phyloP scores from a whole-genome alignment of 257 asterid genomes.

The Lycium ferocissimum region DNA sequence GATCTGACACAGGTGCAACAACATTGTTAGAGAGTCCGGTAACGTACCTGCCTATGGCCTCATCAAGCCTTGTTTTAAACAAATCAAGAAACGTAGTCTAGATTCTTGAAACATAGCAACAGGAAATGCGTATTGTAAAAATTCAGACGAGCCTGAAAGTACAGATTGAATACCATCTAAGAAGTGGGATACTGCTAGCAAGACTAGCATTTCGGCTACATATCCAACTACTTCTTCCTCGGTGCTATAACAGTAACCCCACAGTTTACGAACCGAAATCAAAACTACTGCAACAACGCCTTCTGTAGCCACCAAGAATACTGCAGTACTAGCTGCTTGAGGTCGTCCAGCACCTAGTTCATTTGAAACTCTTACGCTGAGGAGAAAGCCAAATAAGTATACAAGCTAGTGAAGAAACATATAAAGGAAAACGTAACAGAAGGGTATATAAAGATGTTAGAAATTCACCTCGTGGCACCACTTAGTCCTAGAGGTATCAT shows the following conservation, averaged over 20 bases:
- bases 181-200: conserved; percentile 34
- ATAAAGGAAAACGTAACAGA: not conserved
- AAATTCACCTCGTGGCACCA: conserved; percentile 33
- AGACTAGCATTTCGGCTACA: conserved; percentile 33
- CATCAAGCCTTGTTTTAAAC: not conserved
- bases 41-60: not conserved
- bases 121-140: too few relatives aligned
- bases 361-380: conserved; percentile 34
- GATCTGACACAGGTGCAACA: not conserved
- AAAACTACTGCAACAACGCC: conserved; percentile 26
- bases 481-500: conserved; percentile 32
- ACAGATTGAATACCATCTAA: conserved; percentile 37
- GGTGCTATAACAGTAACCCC: conserved; percentile 37
- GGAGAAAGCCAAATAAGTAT: not conserved
- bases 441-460: not conserved
- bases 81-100: not conserved
- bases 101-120: not conserved
- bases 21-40: too few relatives aligned
- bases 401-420: not conserved
- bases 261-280: conserved; percentile 31
- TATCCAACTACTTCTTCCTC: conserved; percentile 34
- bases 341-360: conserved; percentile 39
- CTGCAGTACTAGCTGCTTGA: not conserved
- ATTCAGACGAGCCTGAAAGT: conserved; percentile 34
- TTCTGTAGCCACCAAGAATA: conserved; percentile 21